Evolutionary conservation across 2,329 filamentous ascomycete species (phyloP).

Genomic region (Pseudogymnoascus sp.): DNA sequence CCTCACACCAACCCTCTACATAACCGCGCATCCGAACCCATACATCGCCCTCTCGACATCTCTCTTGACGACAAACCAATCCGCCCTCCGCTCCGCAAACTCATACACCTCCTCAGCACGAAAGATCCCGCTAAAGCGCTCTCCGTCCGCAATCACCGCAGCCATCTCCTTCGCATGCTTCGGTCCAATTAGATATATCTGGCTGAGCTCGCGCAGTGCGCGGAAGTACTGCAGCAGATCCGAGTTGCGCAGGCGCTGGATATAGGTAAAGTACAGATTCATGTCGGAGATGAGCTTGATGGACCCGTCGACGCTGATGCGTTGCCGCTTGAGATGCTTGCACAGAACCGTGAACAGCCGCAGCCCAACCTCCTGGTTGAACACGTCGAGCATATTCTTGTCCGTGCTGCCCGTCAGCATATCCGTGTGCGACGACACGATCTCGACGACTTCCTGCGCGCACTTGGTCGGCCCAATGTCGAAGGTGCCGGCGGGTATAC

Average conservation of each 20-base stretch:
- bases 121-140: conserved; percentile 87
- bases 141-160: conserved; percentile 83
- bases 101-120: conserved; percentile 95
- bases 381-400: conserved; percentile 96
- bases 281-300: conserved; percentile 93
- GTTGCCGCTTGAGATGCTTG: conserved; percentile 95
- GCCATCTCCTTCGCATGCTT: conserved; percentile 90
- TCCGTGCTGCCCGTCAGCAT: conserved; percentile 95
- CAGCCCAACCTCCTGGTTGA: conserved; percentile 94
- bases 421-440: conserved; percentile 79
- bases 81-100: conserved; percentile 85
- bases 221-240: conserved; percentile 85
- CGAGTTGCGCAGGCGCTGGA: conserved; percentile 71
- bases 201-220: conserved; percentile 82
- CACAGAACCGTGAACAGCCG: conserved; percentile 86
- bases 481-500: conserved; percentile 27
- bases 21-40: conserved; percentile 77
- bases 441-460: conserved; percentile 70
- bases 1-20: conserved; percentile 46
- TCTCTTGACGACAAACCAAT: conserved; percentile 86
- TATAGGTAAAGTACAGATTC: conserved; percentile 84
- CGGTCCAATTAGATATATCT: conserved; percentile 89
- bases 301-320: conserved; percentile 81
- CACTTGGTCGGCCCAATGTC: conserved; percentile 72
- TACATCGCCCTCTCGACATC: conserved; percentile 97